Percentiles rank a stretch among this genome's conserved stretches.
These are phyloP conservation scores for Hypomontagnella monticulosa DNA, from an alignment of 495 filamentous ascomycete species.

Conservation along the genomic window DNA sequence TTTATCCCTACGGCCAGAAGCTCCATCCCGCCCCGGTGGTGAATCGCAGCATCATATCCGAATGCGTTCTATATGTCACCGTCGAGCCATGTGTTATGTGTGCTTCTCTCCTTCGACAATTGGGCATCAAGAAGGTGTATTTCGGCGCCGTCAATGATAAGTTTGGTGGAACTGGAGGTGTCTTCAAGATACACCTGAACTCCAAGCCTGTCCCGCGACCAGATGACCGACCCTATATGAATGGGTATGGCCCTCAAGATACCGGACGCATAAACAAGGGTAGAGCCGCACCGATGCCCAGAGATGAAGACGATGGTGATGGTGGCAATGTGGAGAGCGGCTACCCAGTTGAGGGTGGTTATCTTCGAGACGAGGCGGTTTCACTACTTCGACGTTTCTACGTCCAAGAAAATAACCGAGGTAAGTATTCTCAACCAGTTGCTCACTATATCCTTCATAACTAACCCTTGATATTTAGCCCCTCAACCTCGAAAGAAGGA, in stretches of 20 bases:
- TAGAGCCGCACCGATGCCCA: conserved; percentile 24
- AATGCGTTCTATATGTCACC: conserved; percentile 90
- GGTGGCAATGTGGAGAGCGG: conserved; percentile 69
- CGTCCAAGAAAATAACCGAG: conserved; percentile 93
- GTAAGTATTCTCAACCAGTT: conserved; percentile 52
- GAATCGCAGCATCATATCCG: conserved; percentile 64
- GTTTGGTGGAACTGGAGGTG: conserved; percentile 94
- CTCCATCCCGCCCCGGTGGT: conserved; percentile 56
- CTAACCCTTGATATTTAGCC: conserved; percentile 46
- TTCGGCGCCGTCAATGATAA: conserved; percentile 96
- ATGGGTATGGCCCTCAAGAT: conserved; percentile 43
- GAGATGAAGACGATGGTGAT: conserved; percentile 48
- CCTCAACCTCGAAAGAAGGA: conserved; percentile 64
- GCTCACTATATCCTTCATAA: not conserved
- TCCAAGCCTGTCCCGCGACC: conserved; percentile 49
- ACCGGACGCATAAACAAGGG: conserved; percentile 32
- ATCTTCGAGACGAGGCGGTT: conserved; percentile 88
- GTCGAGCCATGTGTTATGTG: conserved; percentile 99
- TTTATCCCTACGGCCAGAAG: conserved; percentile 62
- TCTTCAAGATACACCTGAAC: conserved; percentile 85
- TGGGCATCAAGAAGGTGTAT: conserved; percentile 82
- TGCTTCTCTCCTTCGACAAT: conserved; percentile 87
- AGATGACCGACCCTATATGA: conserved; percentile 37
- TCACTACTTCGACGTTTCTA: conserved; percentile 92
- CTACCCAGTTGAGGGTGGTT: conserved; percentile 81